Percentiles rank a stretch among this genome's conserved stretches.
Evolutionary conservation across 345 rosid genomes (phyloP).

Genomic region (Camelina laxa): DNA sequence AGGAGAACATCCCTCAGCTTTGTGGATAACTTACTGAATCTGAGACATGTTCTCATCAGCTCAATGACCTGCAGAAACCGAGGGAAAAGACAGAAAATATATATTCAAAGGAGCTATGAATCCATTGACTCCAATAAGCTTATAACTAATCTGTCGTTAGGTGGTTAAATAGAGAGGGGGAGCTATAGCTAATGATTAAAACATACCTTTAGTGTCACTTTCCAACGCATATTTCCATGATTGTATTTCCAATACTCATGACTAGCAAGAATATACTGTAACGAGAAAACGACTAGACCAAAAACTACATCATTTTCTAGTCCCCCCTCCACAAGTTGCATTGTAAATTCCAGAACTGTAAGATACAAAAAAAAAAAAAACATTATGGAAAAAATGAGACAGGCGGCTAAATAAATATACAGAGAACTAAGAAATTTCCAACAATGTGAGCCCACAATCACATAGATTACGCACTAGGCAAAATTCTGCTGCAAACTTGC

Average conservation of each 20-base stretch:
- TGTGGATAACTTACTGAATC: conserved; percentile 53
- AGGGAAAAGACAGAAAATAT: conserved; percentile 1
- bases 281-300: conserved; percentile 70
- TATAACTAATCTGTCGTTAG: conserved; percentile 2
- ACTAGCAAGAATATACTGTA: conserved; percentile 80
- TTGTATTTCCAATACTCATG: conserved; percentile 89
- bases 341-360: conserved; percentile 87
- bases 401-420: not conserved
- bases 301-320: conserved; percentile 67
- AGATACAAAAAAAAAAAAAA: conserved; percentile 39
- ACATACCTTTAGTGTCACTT: conserved; percentile 75
- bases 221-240: conserved; percentile 72
- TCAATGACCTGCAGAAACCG: conserved; percentile 63
- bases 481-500: conserved; percentile 48
- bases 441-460: conserved; percentile 23
- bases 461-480: conserved; percentile 12
- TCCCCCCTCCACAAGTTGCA: conserved; percentile 78
- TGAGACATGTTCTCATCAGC: conserved; percentile 70
- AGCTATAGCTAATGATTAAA: conserved; percentile 9
- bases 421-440: conserved; percentile 7
- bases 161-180: conserved; percentile 5
- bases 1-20: conserved; percentile 62
- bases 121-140: conserved; percentile 23
- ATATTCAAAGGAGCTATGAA: conserved; percentile 1
- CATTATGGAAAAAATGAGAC: conserved; percentile 24